Evolutionary conservation across 768 basidiomycete genomes (phyloP).

Genomic region (Amanita rubescens): DNA sequence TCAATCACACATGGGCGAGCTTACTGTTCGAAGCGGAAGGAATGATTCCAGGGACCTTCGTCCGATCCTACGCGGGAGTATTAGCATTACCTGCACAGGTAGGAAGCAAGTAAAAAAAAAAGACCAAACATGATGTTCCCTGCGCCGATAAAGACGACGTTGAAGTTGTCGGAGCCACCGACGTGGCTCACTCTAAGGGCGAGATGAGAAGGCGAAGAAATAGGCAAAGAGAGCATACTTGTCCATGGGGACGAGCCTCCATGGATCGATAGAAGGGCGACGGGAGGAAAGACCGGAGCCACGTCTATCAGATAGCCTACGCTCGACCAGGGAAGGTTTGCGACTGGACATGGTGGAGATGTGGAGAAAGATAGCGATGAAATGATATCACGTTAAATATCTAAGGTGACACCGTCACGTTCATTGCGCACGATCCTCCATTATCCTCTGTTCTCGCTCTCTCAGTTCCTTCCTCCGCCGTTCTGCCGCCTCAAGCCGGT

Average conservation of each 20-base stretch:
- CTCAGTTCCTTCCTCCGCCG: constrained; percentile 44
- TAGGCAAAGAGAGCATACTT: constrained; percentile 37
- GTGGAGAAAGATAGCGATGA: constrained; percentile 1
- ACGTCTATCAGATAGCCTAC: constrained; percentile 37
- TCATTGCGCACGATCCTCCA: constrained; percentile 23
- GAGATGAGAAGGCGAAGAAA: constrained; percentile 4
- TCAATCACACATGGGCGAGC: constrained; percentile 18
- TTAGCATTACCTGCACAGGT: background rate
- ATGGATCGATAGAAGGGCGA: constrained; percentile 71
- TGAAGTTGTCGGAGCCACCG: constrained; percentile 70
- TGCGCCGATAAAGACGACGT: constrained; percentile 91
- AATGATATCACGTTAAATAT: constrained; percentile 5
- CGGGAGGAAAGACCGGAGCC: constrained; percentile 51
- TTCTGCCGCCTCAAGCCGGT: constrained; percentile 69
- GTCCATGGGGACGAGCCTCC: constrained; percentile 71
- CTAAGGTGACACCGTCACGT: constrained; percentile 7
- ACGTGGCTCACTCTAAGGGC: constrained; percentile 38
- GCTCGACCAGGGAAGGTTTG: constrained; percentile 21
- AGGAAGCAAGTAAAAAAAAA: constrained; percentile 10
- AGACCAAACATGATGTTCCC: constrained; percentile 98
- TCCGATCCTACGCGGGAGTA: constrained; percentile 53
- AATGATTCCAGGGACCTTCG: constrained; percentile 91
- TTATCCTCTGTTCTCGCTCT: constrained; percentile 26
- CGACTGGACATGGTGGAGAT: constrained; percentile 9
- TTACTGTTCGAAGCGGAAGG: constrained; percentile 84